Conservation (phyloP, 78 protist genomes). For the Blattamonas nauphoetae region DNA sequence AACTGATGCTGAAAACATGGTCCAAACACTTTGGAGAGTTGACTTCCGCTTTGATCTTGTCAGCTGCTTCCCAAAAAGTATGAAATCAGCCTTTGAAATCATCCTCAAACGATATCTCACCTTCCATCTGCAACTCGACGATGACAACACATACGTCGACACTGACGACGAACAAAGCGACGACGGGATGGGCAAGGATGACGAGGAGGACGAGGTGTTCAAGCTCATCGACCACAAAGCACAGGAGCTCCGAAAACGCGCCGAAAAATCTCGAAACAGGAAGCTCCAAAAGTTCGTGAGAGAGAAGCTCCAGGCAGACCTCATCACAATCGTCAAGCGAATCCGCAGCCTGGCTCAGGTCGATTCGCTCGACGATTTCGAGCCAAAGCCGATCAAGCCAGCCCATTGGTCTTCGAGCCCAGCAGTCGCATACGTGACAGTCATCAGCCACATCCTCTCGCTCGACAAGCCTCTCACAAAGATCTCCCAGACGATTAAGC, state of each 20-base stretch:
- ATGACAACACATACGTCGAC: neutral
- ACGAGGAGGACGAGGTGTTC: neutral
- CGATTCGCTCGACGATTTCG: neutral
- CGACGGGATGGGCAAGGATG: neutral
- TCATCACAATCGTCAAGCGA: neutral
- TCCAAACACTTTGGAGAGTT: constrained; percentile 53
- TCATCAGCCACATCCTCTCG: neutral
- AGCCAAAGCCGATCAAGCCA: constrained; percentile 16
- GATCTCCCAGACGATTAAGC: neutral
- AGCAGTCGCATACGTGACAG: neutral
- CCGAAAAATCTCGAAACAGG: neutral
- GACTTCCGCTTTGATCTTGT: neutral
- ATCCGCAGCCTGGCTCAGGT: neutral
- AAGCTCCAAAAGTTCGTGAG: no score
- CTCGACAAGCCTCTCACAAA: neutral
- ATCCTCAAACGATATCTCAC: neutral
- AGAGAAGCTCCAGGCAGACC: neutral
- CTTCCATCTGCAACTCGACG: neutral
- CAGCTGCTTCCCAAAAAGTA: neutral
- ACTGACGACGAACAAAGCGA: neutral
- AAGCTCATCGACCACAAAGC: neutral
- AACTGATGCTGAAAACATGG: constrained; percentile 28
- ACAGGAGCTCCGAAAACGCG: neutral
- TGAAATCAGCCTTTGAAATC: neutral
- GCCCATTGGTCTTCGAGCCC: neutral